phyloP scores from a whole-genome alignment of 1,284 basidiomycete genomes.

The Xerocomus minutiporus region DNA sequence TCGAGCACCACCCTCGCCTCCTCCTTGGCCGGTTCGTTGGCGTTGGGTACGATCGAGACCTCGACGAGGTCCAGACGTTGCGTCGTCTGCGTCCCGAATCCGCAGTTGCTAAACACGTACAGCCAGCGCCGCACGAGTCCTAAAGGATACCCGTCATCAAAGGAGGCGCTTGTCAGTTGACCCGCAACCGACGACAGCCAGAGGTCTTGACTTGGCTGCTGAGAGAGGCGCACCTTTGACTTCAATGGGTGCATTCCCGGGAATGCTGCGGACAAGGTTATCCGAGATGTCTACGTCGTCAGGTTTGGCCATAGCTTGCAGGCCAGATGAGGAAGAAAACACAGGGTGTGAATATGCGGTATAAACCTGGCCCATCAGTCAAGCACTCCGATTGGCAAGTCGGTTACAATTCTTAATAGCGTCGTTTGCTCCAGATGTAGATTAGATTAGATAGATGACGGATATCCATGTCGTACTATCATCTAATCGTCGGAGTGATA shows the following conservation, averaged over 20 bases:
- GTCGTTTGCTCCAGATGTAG: background rate
- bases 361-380: background rate
- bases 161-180: background rate
- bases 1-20: conserved; percentile 49
- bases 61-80: conserved; percentile 38
- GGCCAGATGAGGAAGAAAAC: background rate
- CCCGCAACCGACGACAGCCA: background rate
- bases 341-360: background rate
- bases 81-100: conserved; percentile 21
- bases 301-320: conserved; percentile 1
- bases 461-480: conserved; percentile 8
- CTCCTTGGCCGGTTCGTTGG: conserved; percentile 41
- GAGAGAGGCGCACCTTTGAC: conserved; percentile 33
- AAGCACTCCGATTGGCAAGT: background rate
- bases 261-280: conserved; percentile 18
- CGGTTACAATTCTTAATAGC: background rate
- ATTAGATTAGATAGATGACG: conserved; percentile 12
- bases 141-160: conserved; percentile 16
- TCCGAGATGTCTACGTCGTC: conserved; percentile 2
- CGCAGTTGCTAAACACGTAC: background rate
- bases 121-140: conserved; percentile 13
- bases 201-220: background rate
- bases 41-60: conserved; percentile 41
- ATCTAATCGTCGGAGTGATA: conserved; percentile 19
- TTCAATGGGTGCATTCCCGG: conserved; percentile 42